Conservation (phyloP, 768 basidiomycete species). For the Russula olivacea region DNA sequence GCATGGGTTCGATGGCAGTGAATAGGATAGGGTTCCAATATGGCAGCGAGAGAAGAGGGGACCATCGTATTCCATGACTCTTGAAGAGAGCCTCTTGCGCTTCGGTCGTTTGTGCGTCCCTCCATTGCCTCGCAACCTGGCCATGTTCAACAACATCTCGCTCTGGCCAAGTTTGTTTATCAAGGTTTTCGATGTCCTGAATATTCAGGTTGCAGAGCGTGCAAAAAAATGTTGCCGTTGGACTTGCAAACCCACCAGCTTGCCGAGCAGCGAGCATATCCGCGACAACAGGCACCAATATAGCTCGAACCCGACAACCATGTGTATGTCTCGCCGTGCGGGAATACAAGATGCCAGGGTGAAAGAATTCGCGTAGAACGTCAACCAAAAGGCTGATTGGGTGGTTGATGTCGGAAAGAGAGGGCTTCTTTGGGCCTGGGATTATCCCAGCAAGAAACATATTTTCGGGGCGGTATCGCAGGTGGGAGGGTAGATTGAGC, state of each 20-base stretch:
- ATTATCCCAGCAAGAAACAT: background rate
- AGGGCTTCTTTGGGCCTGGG: background rate
- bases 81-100: background rate
- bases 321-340: background rate
- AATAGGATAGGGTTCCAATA: constrained; percentile 31
- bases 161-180: constrained; percentile 19
- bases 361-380: background rate
- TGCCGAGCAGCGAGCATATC: background rate
- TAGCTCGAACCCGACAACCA: background rate
- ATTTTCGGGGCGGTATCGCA: constrained; percentile 25
- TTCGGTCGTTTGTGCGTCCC: constrained; percentile 19
- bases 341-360: background rate
- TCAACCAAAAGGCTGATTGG: background rate
- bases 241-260: background rate
- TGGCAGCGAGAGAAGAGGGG: constrained; percentile 30
- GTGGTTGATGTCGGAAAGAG: background rate
- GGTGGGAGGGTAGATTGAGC: constrained; percentile 25
- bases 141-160: constrained; percentile 19
- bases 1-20: constrained; percentile 33
- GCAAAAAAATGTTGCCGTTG: background rate
- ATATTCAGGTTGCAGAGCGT: background rate
- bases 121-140: constrained; percentile 24
- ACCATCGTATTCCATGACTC: constrained; percentile 30
- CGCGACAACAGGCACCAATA: background rate
- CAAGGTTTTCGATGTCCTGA: constrained; percentile 12